Evolutionary conservation across 768 basidiomycete genomes (phyloP), one percentile per base, ranked within the genome.

Genomic region (Strobilomyces confusus): DNA sequence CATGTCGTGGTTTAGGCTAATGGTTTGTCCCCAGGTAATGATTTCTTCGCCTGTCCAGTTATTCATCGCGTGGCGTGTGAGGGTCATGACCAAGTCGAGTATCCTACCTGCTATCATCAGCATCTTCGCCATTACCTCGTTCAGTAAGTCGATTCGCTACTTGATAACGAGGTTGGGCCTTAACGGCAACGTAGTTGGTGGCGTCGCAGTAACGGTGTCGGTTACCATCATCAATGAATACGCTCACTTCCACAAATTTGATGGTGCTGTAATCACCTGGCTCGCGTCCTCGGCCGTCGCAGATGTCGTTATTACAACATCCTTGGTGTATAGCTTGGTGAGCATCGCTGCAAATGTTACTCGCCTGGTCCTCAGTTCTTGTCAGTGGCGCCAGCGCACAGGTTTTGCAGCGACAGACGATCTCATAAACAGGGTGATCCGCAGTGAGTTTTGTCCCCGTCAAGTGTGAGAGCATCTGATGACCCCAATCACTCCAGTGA

Each of bases 41-140:
- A 77, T 77, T 22, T 76, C 74, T 3, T 59, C 69, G 17, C 56
- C 72, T 11, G 77, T 79, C 9, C 78, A 80, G 51, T 49, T 74
- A 8, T 81, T 81, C 61, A 79, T 77, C 43, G 75, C 76, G 4
- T 75, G 73, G 72, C 66, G 74, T 25, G 72, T 75, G 37, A 70
- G 65, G 25, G 62, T 73, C 12, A 58, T 76, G 49, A 72, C 66
- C 6, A 58, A 59, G 34, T 72, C 69, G 42, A 57, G 44, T 9
- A 52, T 62, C 23, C 40, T 68, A 15, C 68, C 68, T 19, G 40
- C 29, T 15, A 37, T 71, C 29, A 69, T 75, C 41, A 14, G 13
- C 46, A 45, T 58, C 25, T 33, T 62, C 9, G 57, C 57, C 4
- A 38, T 62, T 19, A 26, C 48, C 4, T 48, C 61, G 2, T 55